phyloP scores from a whole-genome alignment of 2,329 filamentous ascomycete genomes.

The Trichoderma arundinaceum region DNA sequence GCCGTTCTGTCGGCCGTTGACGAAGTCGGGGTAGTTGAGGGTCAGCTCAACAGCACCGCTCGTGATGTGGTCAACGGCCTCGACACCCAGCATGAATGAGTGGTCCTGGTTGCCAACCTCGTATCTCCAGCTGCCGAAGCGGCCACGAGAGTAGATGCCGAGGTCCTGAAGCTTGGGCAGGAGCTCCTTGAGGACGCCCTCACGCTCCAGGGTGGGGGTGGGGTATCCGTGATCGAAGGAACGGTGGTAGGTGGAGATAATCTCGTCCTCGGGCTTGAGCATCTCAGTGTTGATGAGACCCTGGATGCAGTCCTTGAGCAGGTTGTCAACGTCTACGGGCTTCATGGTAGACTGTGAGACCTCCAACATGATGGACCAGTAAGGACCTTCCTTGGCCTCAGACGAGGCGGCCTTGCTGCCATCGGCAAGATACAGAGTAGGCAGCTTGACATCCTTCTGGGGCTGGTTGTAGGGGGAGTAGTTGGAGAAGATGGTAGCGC shows the following conservation, averaged over 20 bases:
- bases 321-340: conserved; percentile 83
- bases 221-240: conserved; percentile 98
- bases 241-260: conserved; percentile 97
- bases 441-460: conserved; percentile 77
- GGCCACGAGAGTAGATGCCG: conserved; percentile 93
- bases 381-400: conserved; percentile 83
- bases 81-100: conserved; percentile 95
- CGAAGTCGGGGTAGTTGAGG: conserved; percentile 95
- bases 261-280: conserved; percentile 88
- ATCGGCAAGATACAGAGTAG: conserved; percentile 83
- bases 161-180: conserved; percentile 89
- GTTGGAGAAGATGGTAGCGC: conserved; percentile 99
- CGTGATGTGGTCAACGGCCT: conserved; percentile 88
- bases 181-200: conserved; percentile 89
- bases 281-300: conserved; percentile 98
- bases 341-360: conserved; percentile 96
- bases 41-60: conserved; percentile 90
- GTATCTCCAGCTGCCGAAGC: conserved; percentile 98
- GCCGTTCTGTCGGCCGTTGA: conserved; percentile 75
- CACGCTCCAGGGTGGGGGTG: conserved; percentile 91
- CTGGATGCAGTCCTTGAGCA: conserved; percentile 90
- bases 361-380: conserved; percentile 99
- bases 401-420: conserved; percentile 78
- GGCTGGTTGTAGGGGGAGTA: conserved; percentile 99
- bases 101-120: conserved; percentile 97